Evolutionary conservation across 2,329 filamentous ascomycete species (phyloP), one percentile per base, ranked within the genome.

Genomic region (Botrytis porri): DNA sequence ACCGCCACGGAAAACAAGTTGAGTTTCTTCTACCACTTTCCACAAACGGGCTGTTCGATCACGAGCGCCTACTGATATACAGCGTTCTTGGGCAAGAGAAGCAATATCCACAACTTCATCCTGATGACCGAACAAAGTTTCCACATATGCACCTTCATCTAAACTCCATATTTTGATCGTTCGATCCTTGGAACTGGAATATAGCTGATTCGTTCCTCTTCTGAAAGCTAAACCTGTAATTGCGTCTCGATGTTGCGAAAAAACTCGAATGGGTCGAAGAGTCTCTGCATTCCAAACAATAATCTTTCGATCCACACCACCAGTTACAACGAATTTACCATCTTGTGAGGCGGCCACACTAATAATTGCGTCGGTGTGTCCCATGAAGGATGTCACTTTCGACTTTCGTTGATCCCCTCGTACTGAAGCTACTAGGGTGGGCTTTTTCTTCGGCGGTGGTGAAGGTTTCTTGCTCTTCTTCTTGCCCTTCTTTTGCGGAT

Each of bases 91-190:
- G 2, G 92, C 90, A 75, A 97, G 87, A 35, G 93, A 92, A 76
- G 93, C 92, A 71, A 99, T 89, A 79, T 94, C 93, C 54, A 95
- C 87, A 8, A 98, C 92, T 76, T 93, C 88, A 81, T 98, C 95
- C 81, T 98, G 95, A 83, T 99, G 96, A 62, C 96, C 96, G 80
- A 98, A 98, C 0, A 99, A 86, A 0, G 95, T 98, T 82, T 99
- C 96, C 43, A 98, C 89, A 80, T 98, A 99, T 63, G 95, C 94
- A 75, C 97, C 87, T 81, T 97, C 94, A 78, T 97, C 92, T 61
- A 98, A 85, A 77, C 92, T 95, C 94, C 95, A 99, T 45, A 97
- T 92, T 83, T 98, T 98, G 80, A 99, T 92, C 4, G 95, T 97
- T 60, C 96, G 89, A 83, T 99, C 96, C 79, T 92, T 93, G 71